Conservation (phyloP, 441 rosid species). For the Arabidopsis lyrata region DNA sequence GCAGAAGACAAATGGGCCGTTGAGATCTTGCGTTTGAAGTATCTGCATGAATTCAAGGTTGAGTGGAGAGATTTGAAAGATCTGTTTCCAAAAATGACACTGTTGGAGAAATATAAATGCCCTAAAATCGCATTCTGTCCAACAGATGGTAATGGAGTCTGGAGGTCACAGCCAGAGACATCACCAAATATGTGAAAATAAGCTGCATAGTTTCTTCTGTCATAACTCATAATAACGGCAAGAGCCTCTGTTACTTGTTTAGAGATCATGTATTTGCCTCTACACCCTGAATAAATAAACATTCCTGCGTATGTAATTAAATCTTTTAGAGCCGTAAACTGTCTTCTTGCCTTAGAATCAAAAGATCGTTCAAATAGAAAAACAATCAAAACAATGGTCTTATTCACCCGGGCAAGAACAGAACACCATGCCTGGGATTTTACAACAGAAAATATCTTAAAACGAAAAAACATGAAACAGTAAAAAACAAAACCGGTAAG, state of each 20-base stretch:
- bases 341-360: not conserved
- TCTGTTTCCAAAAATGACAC: conserved; percentile 46
- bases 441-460: conserved; percentile 13
- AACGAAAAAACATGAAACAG: conserved; percentile 21
- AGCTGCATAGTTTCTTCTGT: not conserved
- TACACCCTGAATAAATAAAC: conserved; percentile 26
- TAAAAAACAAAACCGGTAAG: not conserved
- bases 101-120: conserved; percentile 53
- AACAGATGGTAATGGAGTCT: conserved; percentile 46
- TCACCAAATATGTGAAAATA: conserved; percentile 4
- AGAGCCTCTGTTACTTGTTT: conserved; percentile 20
- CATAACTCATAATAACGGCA: not conserved
- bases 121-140: conserved; percentile 57
- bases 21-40: conserved; percentile 53
- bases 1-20: conserved; percentile 24
- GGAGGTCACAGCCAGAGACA: conserved; percentile 16
- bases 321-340: not conserved
- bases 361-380: not conserved
- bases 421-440: conserved; percentile 25
- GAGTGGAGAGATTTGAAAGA: conserved; percentile 48
- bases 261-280: conserved; percentile 7
- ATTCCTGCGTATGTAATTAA: conserved; percentile 13
- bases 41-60: conserved; percentile 45
- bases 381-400: conserved; percentile 7
- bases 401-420: conserved; percentile 32